A percentile compares a stretch with the other conserved stretches of the same genome.
Evolutionary conservation across 2,329 filamentous ascomycete species (phyloP).

Genomic region (Scedosporium dehoogii): DNA sequence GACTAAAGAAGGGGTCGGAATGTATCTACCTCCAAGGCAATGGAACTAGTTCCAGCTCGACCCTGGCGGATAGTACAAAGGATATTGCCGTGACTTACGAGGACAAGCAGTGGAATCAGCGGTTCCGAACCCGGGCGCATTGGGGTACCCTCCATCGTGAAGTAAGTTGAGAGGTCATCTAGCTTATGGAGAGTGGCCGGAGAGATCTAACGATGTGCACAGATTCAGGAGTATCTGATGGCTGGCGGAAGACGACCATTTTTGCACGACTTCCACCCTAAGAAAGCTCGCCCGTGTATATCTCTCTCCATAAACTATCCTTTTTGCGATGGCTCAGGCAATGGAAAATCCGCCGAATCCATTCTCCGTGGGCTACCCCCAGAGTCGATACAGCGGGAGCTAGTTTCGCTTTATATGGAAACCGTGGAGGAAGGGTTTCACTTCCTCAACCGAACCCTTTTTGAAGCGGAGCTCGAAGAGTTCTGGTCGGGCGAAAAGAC

Average conservation of each 20-base stretch:
- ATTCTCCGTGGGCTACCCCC: neutral
- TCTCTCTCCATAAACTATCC: constrained; percentile 10
- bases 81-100: constrained; percentile 19
- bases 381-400: neutral
- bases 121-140: constrained; percentile 13
- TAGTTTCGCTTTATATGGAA: constrained; percentile 8
- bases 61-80: constrained; percentile 13
- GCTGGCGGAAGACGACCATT: neutral
- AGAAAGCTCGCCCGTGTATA: neutral
- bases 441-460: constrained; percentile 20
- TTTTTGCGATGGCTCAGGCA: neutral
- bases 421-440: constrained; percentile 23
- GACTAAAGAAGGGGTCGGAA: constrained; percentile 20
- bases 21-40: constrained; percentile 26
- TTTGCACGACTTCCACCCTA: neutral
- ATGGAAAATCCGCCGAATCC: neutral
- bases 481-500: constrained; percentile 20
- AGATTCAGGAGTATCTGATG: neutral
- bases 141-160: neutral
- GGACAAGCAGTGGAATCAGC: constrained; percentile 23
- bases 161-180: too few species aligned
- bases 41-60: constrained; percentile 18
- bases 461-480: constrained; percentile 16
- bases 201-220: neutral
- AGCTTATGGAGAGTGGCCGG: neutral